Evolutionary conservation across 805 yeast species (phyloP).

Genomic region (Metschnikowia gruessii): DNA sequence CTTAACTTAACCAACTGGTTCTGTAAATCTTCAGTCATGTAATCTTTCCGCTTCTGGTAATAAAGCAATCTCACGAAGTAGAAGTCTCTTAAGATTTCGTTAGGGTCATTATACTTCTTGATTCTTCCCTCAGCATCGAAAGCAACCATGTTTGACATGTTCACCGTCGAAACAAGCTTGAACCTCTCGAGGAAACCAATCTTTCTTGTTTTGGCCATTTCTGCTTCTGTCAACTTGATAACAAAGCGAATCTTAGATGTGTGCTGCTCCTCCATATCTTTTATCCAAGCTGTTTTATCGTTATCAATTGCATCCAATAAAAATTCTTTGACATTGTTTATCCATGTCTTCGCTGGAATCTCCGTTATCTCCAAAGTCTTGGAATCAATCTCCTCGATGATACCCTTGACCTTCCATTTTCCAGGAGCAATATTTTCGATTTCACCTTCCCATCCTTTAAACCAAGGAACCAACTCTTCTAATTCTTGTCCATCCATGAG

Average conservation of each 20-base stretch:
- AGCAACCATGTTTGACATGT: constrained; percentile 88
- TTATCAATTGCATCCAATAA: constrained; percentile 73
- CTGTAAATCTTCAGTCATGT: constrained; percentile 62
- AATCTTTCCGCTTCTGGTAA: constrained; percentile 89
- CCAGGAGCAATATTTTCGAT: constrained; percentile 64
- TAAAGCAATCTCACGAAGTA: constrained; percentile 82
- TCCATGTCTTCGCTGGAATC: constrained; percentile 91
- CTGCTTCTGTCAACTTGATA: constrained; percentile 68
- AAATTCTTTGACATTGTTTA: constrained; percentile 82
- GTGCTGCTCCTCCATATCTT: constrained; percentile 94
- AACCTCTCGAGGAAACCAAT: constrained; percentile 84
- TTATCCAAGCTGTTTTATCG: constrained; percentile 85
- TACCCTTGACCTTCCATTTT: constrained; percentile 74
- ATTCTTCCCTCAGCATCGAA: constrained; percentile 89
- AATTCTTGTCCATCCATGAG: constrained; percentile 71
- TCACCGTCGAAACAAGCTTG: constrained; percentile 66
- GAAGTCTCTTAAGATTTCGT: constrained; percentile 79
- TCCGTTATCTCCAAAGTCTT: constrained; percentile 86
- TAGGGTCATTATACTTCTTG: constrained; percentile 70
- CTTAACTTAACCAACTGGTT: constrained; percentile 72
- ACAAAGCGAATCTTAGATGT: constrained; percentile 76
- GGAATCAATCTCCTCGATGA: constrained; percentile 75
- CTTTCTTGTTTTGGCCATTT: constrained; percentile 73
- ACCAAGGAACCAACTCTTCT: constrained; percentile 87
- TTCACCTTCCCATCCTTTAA: constrained; percentile 89